Base-by-base conservation (phyloP, 257 asterid species). In the Haberlea rhodopensis region DNA sequence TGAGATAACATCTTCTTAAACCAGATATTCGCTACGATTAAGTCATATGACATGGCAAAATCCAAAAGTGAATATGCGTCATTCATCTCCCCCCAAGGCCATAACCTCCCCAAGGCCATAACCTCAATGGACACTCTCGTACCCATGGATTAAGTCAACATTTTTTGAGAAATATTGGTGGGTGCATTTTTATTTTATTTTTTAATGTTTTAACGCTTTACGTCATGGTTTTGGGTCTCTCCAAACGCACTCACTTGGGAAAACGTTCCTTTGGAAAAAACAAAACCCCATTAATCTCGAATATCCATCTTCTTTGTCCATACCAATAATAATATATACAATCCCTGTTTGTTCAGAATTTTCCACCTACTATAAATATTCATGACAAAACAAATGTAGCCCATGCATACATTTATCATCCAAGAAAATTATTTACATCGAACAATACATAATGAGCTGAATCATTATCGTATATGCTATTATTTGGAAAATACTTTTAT, bases 241-340 rank as follows among this genome's bases (percentile, higher is more conserved):
- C 81, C 78, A 65, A 74, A 80, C 80, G 71, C 87, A 78, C 82
- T 77, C 26, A 65, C 73, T 58, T 71, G 22, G 90, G 83, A 71
- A n/a, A 76, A 67, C 74, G 80, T 40, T 66, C 72, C 72, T 67
- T 37, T 70, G 48, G 70, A 34, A 53, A 51, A 18, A 52, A 45
- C 52, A 71, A 75, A 57, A 63, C 27, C 73, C 77, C 75, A 70
- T 59, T 72, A 34, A 45, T 69, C 62, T 49, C 75, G 68, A 79
- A 80, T 74, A 74, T 80, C 74, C 80, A 66, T 77, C 69, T 71
- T 49, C 75, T 76, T 82, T 76, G 81, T 82, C 86, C 84, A 68
- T 71, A 58, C 71, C 77, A 77, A 10, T 51, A 34, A 34, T 34
- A 34, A 9, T 9, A 34, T 8, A 62, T 59, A 74, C 54, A 26